Conservation (phyloP, 2,329 filamentous ascomycete genomes). For the Sporothrix pallida region DNA sequence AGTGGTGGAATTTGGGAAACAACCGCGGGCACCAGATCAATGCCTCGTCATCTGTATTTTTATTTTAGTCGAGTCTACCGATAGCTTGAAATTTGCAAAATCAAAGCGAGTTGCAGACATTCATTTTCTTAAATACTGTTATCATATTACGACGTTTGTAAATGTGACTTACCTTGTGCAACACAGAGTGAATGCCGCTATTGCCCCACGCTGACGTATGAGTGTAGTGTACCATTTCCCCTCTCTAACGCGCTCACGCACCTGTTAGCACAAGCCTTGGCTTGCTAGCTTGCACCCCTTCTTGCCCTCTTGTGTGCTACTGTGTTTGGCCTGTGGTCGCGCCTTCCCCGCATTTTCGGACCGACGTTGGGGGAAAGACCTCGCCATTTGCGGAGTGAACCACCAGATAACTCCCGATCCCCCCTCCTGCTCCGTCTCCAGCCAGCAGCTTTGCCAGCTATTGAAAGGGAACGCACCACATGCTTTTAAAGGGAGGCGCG, state of each 20-base stretch:
- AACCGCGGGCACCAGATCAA: constrained; percentile 3
- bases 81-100: background rate
- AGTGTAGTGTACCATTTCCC: too few species aligned
- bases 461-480: background rate
- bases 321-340: background rate
- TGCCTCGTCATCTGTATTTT: background rate
- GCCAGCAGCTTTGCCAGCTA: background rate
- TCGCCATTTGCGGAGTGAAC: background rate
- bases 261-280: background rate
- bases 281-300: background rate
- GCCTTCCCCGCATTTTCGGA: constrained; percentile 14
- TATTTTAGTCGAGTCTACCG: background rate
- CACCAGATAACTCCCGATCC: background rate
- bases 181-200: too few species aligned
- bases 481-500: background rate
- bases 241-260: too few species aligned
- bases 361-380: background rate
- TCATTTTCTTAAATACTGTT: too few species aligned
- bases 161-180: too few species aligned
- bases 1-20: background rate
- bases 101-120: background rate
- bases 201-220: too few species aligned
- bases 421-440: background rate
- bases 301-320: background rate
- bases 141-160: too few species aligned